phyloP scores from a whole-genome alignment of 208 protist genomes.

The Leishmania major region DNA sequence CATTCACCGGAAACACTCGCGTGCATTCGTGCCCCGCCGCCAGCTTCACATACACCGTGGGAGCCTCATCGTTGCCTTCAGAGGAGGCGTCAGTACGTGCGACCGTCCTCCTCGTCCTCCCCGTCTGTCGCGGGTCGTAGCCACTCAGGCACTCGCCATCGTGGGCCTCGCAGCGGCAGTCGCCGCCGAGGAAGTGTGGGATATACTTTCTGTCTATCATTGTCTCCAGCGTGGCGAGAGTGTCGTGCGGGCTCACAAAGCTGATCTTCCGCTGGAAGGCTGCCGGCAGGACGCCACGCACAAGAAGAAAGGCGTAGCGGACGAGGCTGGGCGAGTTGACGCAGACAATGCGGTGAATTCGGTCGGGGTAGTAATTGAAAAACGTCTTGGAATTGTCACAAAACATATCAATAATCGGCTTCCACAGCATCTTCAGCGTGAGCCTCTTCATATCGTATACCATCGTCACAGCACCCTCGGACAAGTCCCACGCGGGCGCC shows the following conservation, averaged over 20 bases:
- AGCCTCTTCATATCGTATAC: conserved; percentile 50
- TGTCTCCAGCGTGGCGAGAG: conserved; percentile 22
- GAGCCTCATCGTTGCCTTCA: not conserved
- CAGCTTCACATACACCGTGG: conserved; percentile 33
- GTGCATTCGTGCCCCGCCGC: conserved; percentile 17
- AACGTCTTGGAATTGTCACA: conserved; percentile 31
- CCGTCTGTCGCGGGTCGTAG: conserved; percentile 5
- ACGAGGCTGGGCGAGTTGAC: conserved; percentile 51
- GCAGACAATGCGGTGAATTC: conserved; percentile 50
- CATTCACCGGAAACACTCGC: conserved; percentile 29
- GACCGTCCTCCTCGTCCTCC: not conserved
- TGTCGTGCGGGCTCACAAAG: conserved; percentile 37
- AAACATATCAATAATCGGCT: conserved; percentile 37
- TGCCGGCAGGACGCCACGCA: conserved; percentile 23
- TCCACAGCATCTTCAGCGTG: conserved; percentile 30
- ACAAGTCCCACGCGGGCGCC: not conserved
- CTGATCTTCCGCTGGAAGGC: conserved; percentile 46
- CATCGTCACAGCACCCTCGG: conserved; percentile 26
- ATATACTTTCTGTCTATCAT: conserved; percentile 49
- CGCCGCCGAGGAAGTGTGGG: conserved; percentile 43
- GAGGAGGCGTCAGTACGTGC: no score
- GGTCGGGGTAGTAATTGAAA: conserved; percentile 56
- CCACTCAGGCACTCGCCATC: conserved; percentile 13
- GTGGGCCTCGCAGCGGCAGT: conserved; percentile 34
- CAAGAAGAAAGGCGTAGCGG: conserved; percentile 26